Evolutionary conservation across 306 rosid species (phyloP).

Genomic region (Dryas drummondii): DNA sequence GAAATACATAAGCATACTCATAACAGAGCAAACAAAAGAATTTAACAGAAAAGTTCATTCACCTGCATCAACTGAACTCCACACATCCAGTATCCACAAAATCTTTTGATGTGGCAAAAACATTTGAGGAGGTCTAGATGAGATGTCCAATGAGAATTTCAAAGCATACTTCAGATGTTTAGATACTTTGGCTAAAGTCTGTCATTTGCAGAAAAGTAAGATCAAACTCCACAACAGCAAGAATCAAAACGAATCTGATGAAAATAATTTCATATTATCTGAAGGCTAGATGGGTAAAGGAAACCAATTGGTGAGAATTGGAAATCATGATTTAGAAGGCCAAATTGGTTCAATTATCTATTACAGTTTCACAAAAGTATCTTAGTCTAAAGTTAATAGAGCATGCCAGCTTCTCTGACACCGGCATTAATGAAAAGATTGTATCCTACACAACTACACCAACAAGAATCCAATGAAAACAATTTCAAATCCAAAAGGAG

Average conservation of each 20-base stretch:
- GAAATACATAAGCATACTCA: conserved; percentile 8
- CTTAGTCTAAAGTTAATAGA: too few species aligned
- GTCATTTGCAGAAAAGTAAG: conserved; percentile 24
- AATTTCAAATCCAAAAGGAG: too few species aligned
- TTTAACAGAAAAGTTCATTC: conserved; percentile 15
- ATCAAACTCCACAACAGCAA: too few species aligned
- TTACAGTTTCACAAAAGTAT: too few species aligned
- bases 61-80: conserved; percentile 71
- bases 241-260: too few species aligned
- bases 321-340: neutral
- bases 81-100: conserved; percentile 52
- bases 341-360: too few species aligned
- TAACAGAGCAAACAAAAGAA: conserved; percentile 4
- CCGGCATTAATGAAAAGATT: too few species aligned
- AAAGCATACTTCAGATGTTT: conserved; percentile 43
- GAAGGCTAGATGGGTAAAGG: neutral
- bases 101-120: conserved; percentile 81
- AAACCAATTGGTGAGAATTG: neutral
- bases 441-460: too few species aligned
- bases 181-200: conserved; percentile 46
- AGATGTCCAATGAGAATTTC: conserved; percentile 63
- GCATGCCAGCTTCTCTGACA: too few species aligned
- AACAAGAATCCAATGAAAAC: too few species aligned
- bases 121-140: conserved; percentile 89
- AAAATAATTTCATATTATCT: too few species aligned